These are phyloP conservation scores for Schrenkiella parvula DNA, from an alignment of 345 rosid genomes.

Conservation along the genomic window DNA sequence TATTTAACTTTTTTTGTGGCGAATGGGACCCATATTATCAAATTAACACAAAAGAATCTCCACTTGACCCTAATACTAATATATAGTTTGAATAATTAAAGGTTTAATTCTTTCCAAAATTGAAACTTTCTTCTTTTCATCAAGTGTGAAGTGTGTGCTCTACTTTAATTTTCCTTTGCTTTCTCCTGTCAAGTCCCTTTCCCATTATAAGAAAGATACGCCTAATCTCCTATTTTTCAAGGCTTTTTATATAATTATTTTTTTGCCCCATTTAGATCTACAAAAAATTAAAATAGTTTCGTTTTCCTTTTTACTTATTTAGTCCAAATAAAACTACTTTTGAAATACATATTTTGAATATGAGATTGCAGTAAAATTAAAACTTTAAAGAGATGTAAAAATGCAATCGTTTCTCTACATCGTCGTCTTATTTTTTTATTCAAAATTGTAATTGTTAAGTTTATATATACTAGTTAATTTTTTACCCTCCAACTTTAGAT, in stretches of 20 bases:
- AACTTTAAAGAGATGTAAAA: not conserved
- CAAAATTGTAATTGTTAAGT: no score
- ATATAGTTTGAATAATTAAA: not conserved
- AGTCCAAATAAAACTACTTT: not conserved
- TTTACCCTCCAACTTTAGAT: no score
- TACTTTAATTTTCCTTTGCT: constrained; percentile 22
- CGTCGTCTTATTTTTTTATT: no score
- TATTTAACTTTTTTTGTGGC: not conserved
- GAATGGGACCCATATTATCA: constrained; percentile 11
- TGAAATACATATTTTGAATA: not conserved
- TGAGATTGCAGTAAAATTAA: not conserved
- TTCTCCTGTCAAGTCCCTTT: constrained; percentile 31
- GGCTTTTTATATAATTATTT: not conserved
- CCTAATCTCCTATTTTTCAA: constrained; percentile 11
- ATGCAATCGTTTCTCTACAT: no score
- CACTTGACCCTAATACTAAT: constrained; percentile 26
- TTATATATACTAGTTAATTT: no score
- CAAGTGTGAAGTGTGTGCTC: constrained; percentile 27
- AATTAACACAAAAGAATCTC: constrained; percentile 27
- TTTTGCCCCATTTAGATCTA: not conserved
- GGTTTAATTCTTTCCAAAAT: not conserved
- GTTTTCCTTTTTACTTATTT: not conserved
- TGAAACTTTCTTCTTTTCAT: constrained; percentile 21
- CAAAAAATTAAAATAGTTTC: not conserved
- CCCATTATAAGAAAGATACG: constrained; percentile 27